Evolutionary conservation across 1,284 basidiomycete species (phyloP), one percentile per base, ranked within the genome.

Genomic region (Sanghuangporus weigelae): DNA sequence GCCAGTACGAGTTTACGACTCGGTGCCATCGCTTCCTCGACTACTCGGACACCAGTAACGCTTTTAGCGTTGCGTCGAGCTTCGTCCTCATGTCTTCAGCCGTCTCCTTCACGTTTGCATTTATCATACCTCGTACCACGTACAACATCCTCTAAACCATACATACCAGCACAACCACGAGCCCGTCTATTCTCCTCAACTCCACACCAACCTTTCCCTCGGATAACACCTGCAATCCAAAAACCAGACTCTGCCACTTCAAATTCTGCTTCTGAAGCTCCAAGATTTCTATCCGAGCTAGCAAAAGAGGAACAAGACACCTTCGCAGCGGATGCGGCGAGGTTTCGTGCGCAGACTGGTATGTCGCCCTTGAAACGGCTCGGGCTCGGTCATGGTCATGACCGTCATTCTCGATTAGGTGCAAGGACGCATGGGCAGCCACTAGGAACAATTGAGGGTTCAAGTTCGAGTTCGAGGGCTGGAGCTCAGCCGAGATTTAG

Each of bases 291-390:
- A 12, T 40, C 31, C 1, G 59, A 60, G 31, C 50, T 60, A 7
- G 59, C 48, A 11, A 60, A 53, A 31, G 59, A 60, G 14, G 59
- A 60, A 44, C 31, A 60, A 19, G 12, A 26, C 6, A 35, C 16
- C 12, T 60, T 60, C 35, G 59, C 16, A 21, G 16, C 38, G 2
- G 49, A 60, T 26, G 59, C 59, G 1, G 49, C 46, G 7, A 36
- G 50, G 36, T 60, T 51, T 35, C 59, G 48, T 26, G 39, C 46
- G 0, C 59, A 60, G 23, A 60, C 59, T 12, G 59, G 49, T 12
- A 60, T 40, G 39, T 16, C 49, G 7, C 38, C 56, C 12, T 26
- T 35, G 23, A 12, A 21, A 51, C 12, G 21, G 16, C 26, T 31
- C 26, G 26, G 26, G 26, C 26, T 2, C 5, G 26, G 26, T 2